These are phyloP conservation scores for Epichloe scottii DNA, from an alignment of 2,329 filamentous ascomycete genomes.

Conservation along the genomic window DNA sequence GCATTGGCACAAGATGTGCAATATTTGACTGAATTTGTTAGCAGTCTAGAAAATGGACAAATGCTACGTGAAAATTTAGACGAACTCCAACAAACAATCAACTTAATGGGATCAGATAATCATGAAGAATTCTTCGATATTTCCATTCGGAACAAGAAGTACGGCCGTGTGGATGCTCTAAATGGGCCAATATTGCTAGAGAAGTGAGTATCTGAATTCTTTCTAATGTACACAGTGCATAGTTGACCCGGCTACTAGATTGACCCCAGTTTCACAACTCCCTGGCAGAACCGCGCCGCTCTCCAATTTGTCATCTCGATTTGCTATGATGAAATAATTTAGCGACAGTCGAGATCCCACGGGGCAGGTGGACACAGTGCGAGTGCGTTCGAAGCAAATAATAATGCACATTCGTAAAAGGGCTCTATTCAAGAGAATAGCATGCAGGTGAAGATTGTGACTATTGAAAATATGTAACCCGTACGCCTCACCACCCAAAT, in stretches of 20 bases:
- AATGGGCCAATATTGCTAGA: constrained; percentile 84
- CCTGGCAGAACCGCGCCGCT: constrained; percentile 51
- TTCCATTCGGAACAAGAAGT: constrained; percentile 80
- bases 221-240: background rate
- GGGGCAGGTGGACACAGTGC: background rate
- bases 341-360: background rate
- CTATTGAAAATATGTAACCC: constrained; percentile 3
- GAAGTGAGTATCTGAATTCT: constrained; percentile 49
- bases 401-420: background rate
- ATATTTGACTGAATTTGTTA: constrained; percentile 77
- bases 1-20: constrained; percentile 72
- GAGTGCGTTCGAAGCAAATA: background rate
- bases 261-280: constrained; percentile 50
- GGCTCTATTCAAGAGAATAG: background rate
- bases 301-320: constrained; percentile 61
- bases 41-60: constrained; percentile 69
- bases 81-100: constrained; percentile 85
- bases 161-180: constrained; percentile 80
- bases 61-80: constrained; percentile 83
- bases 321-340: constrained; percentile 43
- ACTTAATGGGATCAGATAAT: constrained; percentile 76
- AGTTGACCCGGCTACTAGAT: constrained; percentile 29
- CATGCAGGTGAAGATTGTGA: background rate
- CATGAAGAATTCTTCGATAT: constrained; percentile 97
- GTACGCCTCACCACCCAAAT: constrained; percentile 9